phyloP scores from a whole-genome alignment of 2,329 filamentous ascomycete species.

The Catunica adiposa region DNA sequence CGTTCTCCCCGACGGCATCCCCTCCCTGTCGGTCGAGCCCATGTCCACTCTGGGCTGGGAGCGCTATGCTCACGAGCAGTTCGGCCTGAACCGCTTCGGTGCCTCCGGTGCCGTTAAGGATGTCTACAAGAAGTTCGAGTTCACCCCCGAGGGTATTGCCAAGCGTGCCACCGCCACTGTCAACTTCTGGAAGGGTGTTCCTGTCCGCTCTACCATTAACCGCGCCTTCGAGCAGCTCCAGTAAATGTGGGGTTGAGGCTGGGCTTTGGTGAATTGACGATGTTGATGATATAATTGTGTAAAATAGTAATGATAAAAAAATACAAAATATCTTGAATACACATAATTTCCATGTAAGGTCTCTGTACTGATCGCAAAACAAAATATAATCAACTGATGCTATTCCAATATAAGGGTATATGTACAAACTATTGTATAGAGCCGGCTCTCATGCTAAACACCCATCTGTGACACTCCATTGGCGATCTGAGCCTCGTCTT shows the following conservation, averaged over 20 bases:
- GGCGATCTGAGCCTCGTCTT: slow-evolving; percentile 18
- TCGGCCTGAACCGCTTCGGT: slow-evolving; percentile 97
- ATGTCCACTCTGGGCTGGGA: slow-evolving; percentile 98
- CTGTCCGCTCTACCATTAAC: slow-evolving; percentile 87
- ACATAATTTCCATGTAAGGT: background rate
- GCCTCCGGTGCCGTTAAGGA: slow-evolving; percentile 94
- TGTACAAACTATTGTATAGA: too few species aligned
- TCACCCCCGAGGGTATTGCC: slow-evolving; percentile 89
- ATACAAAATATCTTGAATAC: slow-evolving; percentile 1
- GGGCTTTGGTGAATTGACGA: background rate
- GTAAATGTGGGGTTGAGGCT: slow-evolving; percentile 32
- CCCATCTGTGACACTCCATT: background rate
- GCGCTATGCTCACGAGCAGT: slow-evolving; percentile 98
- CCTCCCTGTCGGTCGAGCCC: slow-evolving; percentile 83
- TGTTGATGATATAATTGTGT: slow-evolving; percentile 2
- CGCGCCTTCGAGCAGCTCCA: slow-evolving; percentile 95
- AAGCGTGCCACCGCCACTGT: slow-evolving; percentile 87
- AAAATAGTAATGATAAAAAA: slow-evolving; percentile 1
- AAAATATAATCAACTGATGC: too few species aligned
- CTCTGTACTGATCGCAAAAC: background rate
- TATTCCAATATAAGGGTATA: too few species aligned
- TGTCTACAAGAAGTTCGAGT: slow-evolving; percentile 99
- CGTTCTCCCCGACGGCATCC: slow-evolving; percentile 86
- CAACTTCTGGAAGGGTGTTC: slow-evolving; percentile 90
- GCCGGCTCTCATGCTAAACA: background rate